These are phyloP conservation scores for Calvatia gigantea DNA, from an alignment of 768 basidiomycete species.

Conservation along the genomic window DNA sequence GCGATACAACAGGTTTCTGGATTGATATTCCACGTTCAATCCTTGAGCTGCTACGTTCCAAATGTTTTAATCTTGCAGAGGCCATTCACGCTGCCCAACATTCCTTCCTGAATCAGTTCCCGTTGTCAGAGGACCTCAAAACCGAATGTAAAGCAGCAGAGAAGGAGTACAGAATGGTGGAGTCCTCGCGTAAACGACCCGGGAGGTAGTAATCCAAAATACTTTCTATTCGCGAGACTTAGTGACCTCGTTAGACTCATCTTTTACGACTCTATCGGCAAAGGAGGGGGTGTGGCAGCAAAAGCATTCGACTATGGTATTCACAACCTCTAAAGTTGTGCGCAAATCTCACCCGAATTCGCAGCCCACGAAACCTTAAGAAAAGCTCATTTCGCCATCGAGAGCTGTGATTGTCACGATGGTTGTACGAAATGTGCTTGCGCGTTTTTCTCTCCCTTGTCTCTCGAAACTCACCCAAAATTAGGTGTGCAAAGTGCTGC, in stretches of 20 bases:
- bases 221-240: background rate
- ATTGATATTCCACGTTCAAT: slow-evolving; percentile 62
- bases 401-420: slow-evolving; percentile 58
- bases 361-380: slow-evolving; percentile 55
- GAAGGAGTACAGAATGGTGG: slow-evolving; percentile 60
- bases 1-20: slow-evolving; percentile 74
- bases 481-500: slow-evolving; percentile 62
- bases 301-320: slow-evolving; percentile 83
- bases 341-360: background rate
- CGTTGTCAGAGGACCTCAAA: slow-evolving; percentile 61
- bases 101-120: slow-evolving; percentile 75
- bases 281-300: slow-evolving; percentile 66
- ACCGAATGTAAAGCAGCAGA: slow-evolving; percentile 84
- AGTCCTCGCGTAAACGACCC: slow-evolving; percentile 61
- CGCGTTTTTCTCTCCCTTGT: background rate
- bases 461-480: background rate
- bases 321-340: slow-evolving; percentile 12
- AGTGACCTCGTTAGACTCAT: slow-evolving; percentile 50
- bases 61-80: slow-evolving; percentile 65
- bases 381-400: slow-evolving; percentile 55
- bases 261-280: slow-evolving; percentile 73
- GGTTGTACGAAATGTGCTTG: slow-evolving; percentile 70
- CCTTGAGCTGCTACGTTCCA: slow-evolving; percentile 48
- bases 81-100: slow-evolving; percentile 87
- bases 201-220: slow-evolving; percentile 42